Base-by-base conservation (phyloP, 257 asterid species). In the Plantago ovata region DNA sequence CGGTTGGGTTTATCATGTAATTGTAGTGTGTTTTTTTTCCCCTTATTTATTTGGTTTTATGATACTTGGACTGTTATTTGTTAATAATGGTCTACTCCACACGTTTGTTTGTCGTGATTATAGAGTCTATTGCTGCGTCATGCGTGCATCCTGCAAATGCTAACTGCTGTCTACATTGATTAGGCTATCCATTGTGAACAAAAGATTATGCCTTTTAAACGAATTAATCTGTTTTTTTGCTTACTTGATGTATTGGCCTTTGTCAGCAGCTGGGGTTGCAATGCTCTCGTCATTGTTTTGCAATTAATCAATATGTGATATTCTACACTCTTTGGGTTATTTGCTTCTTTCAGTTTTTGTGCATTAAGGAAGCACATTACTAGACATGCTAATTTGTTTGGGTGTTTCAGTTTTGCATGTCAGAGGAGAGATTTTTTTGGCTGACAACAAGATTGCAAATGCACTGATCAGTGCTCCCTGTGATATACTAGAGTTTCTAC, bases 401-500 rank as follows among this genome's bases (percentile, higher is more conserved):
- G 66, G 36, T 23, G 45, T 28, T 51, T 38, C 59, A 40, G 8
- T 71, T 45, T 50, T 41, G 57, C 61, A 56, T 18, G 54, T 54
- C 36, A 38, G 58, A 58, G 52, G 10, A 45, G 9, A n/a, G 22
- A 11, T n/a, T 36, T 39, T 64, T 23, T 58, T 43, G 54, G 61
- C 62, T 60, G 20, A 55, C 53, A 47, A 49, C 63, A 57, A 70
- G 63, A 69, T 54, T 62, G 57, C 63, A 45, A 57, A 72, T 72
- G 78, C 61, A 57, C 41, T 59, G 24, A 20, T 36, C 44, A 38
- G 57, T 53, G 61, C 56, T 62, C 66, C 67, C 23, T 46, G 65
- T 72, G 64, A 73, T 48, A 62, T 47, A 68, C 62, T 48, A 59
- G 16, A 57, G 50, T 69, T 78, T 62, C 60, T 67, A 56, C 16